Conservation (phyloP, 768 basidiomycete species). For the Pleurotus ostreatus region DNA sequence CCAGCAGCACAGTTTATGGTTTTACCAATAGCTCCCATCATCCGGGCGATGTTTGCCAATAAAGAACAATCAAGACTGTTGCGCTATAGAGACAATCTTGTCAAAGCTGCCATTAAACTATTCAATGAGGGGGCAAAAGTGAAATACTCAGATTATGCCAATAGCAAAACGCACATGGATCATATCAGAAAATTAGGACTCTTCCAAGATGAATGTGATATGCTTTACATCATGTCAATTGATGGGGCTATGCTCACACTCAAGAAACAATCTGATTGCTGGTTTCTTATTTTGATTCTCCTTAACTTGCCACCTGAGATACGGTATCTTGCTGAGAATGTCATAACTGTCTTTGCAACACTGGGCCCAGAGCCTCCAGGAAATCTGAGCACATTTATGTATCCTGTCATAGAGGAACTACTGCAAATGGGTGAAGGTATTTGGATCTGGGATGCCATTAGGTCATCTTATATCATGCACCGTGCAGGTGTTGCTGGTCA, state of each 20-base stretch:
- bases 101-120: conserved; percentile 17
- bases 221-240: conserved; percentile 20
- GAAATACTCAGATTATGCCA: conserved; percentile 22
- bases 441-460: conserved; percentile 29
- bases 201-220: conserved; percentile 20
- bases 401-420: conserved; percentile 22
- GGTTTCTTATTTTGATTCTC: conserved; percentile 18
- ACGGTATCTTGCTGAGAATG: conserved; percentile 15
- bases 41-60: conserved; percentile 25
- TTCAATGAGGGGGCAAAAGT: conserved; percentile 9
- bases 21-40: conserved; percentile 19
- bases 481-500: conserved; percentile 16
- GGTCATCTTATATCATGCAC: conserved; percentile 19
- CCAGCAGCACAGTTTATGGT: conserved; percentile 18
- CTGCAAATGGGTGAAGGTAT: conserved; percentile 21
- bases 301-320: conserved; percentile 19
- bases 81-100: conserved; percentile 18
- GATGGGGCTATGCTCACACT: conserved; percentile 29
- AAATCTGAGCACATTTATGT: conserved; percentile 23
- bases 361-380: conserved; percentile 24
- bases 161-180: conserved; percentile 16
- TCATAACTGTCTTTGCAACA: conserved; percentile 20
- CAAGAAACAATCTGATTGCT: conserved; percentile 27
- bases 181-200: conserved; percentile 16
- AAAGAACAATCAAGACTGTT: conserved; percentile 17